Conservation (phyloP, 192 early-diverging fungal genomes). For the Dimargaris verticillata region DNA sequence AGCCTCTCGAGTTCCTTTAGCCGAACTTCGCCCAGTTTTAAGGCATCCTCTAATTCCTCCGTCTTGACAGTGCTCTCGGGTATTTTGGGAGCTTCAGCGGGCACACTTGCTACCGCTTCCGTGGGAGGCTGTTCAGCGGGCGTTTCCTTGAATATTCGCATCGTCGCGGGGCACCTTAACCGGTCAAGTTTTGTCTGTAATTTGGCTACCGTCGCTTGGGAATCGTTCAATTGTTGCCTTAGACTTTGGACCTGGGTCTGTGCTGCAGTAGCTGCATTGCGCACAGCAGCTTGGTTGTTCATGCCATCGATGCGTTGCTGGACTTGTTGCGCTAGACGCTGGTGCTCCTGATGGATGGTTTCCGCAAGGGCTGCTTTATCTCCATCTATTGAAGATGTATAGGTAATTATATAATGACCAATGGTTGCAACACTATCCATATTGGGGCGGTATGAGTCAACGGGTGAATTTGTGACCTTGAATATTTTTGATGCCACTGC, state of each 20-base stretch:
- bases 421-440: no score
- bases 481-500: no score
- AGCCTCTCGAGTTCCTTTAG: slow-evolving; percentile 1
- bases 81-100: not conserved
- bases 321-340: no score
- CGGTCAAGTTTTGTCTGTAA: not conserved
- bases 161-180: not conserved
- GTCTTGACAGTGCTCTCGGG: not conserved
- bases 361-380: no score
- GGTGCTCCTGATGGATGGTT: no score
- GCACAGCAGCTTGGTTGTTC: no score
- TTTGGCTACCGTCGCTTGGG: not conserved
- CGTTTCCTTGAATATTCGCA: not conserved
- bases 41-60: not conserved
- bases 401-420: no score
- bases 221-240: not conserved
- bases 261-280: no score
- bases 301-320: no score
- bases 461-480: no score
- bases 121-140: not conserved
- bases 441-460: no score
- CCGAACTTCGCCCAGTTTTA: not conserved
- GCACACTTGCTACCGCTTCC: not conserved
- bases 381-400: no score
- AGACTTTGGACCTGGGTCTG: not conserved